phyloP scores from a whole-genome alignment of 2,329 filamentous ascomycete genomes.

The Phialocephala sp. region DNA sequence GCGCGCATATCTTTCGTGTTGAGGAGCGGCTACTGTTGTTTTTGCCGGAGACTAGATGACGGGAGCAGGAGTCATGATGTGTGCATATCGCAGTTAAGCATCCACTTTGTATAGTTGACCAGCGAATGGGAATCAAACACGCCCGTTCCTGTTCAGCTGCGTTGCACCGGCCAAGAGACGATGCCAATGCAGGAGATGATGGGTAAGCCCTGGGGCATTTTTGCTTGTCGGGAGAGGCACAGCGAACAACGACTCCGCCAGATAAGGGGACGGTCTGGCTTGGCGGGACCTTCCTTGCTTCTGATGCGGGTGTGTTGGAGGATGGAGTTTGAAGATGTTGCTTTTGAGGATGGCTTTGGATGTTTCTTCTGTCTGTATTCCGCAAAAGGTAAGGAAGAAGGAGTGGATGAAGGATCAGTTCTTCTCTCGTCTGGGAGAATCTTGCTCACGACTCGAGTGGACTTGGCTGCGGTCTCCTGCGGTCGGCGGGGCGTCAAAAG shows the following conservation, averaged over 20 bases:
- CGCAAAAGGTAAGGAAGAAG: neutral
- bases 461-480: neutral
- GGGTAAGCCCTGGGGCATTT: constrained; percentile 10
- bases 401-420: neutral
- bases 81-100: neutral
- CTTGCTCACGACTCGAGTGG: neutral
- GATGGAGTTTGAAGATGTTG: neutral
- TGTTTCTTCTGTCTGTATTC: neutral
- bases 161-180: constrained; percentile 3
- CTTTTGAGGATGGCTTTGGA: neutral
- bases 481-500: constrained; percentile 7
- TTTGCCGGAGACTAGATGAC: neutral
- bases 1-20: neutral
- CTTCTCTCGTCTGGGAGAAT: neutral
- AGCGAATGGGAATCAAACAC: constrained; percentile 4
- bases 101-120: constrained; percentile 7
- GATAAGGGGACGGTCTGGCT: neutral
- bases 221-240: constrained; percentile 4
- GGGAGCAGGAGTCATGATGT: constrained; percentile 7
- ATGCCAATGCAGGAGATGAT: constrained; percentile 7
- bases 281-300: neutral
- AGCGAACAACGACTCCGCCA: neutral
- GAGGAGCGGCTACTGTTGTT: neutral
- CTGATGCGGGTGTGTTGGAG: neutral
- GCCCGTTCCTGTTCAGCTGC: neutral